These are phyloP conservation scores for Haberlea rhodopensis DNA, from an alignment of 257 asterid genomes.

Conservation along the genomic window DNA sequence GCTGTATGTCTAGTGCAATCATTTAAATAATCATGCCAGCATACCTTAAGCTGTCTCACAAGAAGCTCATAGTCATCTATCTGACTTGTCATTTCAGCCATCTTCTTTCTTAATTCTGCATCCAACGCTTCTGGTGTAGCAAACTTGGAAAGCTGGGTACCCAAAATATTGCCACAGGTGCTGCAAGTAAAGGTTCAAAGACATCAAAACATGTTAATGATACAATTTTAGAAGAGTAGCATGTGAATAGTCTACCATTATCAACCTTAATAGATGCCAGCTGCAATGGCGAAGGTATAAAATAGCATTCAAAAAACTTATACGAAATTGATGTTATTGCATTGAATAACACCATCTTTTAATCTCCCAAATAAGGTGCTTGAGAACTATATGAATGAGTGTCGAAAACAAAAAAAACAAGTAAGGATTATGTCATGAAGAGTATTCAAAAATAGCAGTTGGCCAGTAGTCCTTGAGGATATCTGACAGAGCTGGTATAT, in stretches of 20 bases:
- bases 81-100: slow-evolving; percentile 48
- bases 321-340: too few species aligned
- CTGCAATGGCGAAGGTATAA: not conserved
- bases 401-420: not conserved
- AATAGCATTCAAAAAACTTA: not conserved
- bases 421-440: not conserved
- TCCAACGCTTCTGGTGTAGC: slow-evolving; percentile 38
- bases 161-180: slow-evolving; percentile 44
- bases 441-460: not conserved
- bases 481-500: not conserved
- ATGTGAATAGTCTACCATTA: not conserved
- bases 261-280: not conserved
- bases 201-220: slow-evolving; percentile 6
- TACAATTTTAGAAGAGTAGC: slow-evolving; percentile 1
- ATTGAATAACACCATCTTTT: not conserved
- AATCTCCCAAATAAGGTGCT: not conserved
- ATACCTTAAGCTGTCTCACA: slow-evolving; percentile 67
- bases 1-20: not conserved
- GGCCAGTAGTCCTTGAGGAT: not conserved
- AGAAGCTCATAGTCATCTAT: slow-evolving; percentile 60
- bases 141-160: slow-evolving; percentile 45
- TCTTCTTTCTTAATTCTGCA: slow-evolving; percentile 42
- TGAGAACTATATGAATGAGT: not conserved
- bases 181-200: slow-evolving; percentile 32
- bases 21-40: slow-evolving; percentile 10